Conservation (phyloP, 805 yeast species). For the Ogataea salicorniae region DNA sequence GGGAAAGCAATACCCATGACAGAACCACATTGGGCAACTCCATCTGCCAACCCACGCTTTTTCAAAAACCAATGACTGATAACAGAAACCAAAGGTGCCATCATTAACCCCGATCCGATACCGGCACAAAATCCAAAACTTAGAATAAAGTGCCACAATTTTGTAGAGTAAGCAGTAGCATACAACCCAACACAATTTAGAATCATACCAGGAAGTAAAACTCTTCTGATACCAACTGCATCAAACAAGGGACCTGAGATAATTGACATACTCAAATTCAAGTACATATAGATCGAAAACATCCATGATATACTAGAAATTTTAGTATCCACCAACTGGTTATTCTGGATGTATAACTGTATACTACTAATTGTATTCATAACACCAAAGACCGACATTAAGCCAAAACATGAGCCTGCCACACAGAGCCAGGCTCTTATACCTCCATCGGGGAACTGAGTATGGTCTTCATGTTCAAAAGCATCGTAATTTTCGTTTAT, state of each 20-base stretch:
- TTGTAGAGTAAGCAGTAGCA: conserved; percentile 45
- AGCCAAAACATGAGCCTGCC: not conserved
- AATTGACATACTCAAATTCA: conserved; percentile 41
- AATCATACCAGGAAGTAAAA: conserved; percentile 41
- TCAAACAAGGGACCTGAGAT: conserved; percentile 51
- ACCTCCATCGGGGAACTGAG: not conserved
- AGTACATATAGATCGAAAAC: conserved; percentile 52
- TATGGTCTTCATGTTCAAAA: not conserved
- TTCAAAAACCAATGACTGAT: conserved; percentile 62
- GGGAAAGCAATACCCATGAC: conserved; percentile 52
- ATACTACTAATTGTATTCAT: conserved; percentile 59
- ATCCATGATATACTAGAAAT: conserved; percentile 61
- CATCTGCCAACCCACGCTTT: conserved; percentile 54
- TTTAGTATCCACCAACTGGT: conserved; percentile 44
- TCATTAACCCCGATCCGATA: conserved; percentile 53
- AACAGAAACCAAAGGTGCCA: conserved; percentile 59
- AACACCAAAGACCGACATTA: conserved; percentile 39
- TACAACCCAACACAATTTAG: conserved; percentile 46
- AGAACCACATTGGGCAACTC: conserved; percentile 46
- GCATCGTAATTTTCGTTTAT: not conserved
- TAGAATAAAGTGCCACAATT: conserved; percentile 52
- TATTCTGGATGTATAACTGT: conserved; percentile 52
- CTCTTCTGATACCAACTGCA: conserved; percentile 46
- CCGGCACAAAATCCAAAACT: conserved; percentile 57
- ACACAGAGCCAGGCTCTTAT: no score